Conservation (phyloP, 177 flowering plant species). For the Tripterygium wilfordii region DNA sequence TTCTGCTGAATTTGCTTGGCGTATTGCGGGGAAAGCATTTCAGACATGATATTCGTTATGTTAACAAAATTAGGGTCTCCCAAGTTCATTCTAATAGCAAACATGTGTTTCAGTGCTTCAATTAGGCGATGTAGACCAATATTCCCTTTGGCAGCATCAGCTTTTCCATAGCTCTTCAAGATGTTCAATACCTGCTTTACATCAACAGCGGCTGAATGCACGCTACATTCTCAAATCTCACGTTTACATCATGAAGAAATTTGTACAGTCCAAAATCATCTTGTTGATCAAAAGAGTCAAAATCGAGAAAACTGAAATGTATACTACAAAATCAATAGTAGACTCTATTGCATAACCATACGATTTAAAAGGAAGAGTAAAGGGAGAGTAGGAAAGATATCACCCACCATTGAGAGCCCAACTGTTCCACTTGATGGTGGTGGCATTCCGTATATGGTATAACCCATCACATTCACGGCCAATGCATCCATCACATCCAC, state of each 20-base stretch:
- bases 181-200: conserved; percentile 66
- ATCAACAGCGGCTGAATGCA: too few species aligned
- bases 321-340: neutral
- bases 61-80: conserved; percentile 83
- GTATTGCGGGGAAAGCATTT: conserved; percentile 68
- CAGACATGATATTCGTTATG: conserved; percentile 22
- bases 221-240: too few species aligned
- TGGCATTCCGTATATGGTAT: conserved; percentile 71
- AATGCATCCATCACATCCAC: conserved; percentile 57
- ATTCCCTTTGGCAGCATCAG: conserved; percentile 49
- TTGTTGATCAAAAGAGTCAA: too few species aligned
- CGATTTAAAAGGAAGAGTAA: too few species aligned
- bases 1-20: conserved; percentile 48
- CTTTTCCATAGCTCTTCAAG: conserved; percentile 52
- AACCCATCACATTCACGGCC: conserved; percentile 51
- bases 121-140: conserved; percentile 75
- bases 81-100: conserved; percentile 79
- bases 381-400: neutral
- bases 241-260: too few species aligned
- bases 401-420: conserved; percentile 65
- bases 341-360: too few species aligned
- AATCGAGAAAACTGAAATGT: too few species aligned
- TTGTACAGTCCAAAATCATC: too few species aligned
- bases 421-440: conserved; percentile 92
- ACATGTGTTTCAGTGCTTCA: conserved; percentile 90